Conservation (phyloP, 192 early-diverging fungal species). For the Coemansia sp. region DNA sequence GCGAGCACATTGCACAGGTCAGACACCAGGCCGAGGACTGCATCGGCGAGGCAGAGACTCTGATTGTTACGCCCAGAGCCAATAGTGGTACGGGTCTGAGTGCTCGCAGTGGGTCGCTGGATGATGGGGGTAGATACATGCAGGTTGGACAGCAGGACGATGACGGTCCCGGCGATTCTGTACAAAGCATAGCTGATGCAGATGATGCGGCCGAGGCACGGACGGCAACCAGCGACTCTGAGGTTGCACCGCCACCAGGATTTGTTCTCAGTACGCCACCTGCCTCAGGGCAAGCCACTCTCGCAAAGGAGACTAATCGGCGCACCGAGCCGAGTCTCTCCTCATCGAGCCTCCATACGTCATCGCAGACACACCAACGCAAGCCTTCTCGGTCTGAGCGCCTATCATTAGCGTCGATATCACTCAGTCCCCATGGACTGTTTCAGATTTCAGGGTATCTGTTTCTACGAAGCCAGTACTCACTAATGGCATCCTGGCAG, state of each 20-base stretch:
- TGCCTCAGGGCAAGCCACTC: too few relatives aligned
- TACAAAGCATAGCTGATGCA: not conserved
- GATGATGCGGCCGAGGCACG: conserved; percentile 8
- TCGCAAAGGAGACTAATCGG: too few relatives aligned
- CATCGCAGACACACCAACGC: conserved; percentile 12
- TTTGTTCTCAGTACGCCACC: too few relatives aligned
- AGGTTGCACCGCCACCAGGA: too few relatives aligned
- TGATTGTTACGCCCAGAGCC: conserved; percentile 17
- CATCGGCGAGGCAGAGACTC: conserved; percentile 15
- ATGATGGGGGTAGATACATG: conserved; percentile 28
- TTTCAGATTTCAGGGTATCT: conserved; percentile 74
- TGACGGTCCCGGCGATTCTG: conserved; percentile 2
- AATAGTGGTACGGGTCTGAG: not conserved
- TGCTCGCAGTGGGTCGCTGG: conserved; percentile 1
- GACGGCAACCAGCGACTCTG: not conserved
- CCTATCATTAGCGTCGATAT: conserved; percentile 42
- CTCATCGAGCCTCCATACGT: too few relatives aligned
- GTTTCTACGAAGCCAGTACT: conserved; percentile 71
- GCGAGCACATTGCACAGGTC: conserved; percentile 27
- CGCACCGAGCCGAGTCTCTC: too few relatives aligned
- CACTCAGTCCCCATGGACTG: conserved; percentile 35
- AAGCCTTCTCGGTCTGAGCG: conserved; percentile 17
- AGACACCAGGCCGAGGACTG: conserved; percentile 13
- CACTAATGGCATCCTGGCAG: conserved; percentile 76
- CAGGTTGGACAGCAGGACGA: conserved; percentile 48